Base-by-base conservation (phyloP, 257 asterid genomes). In the Eucommia ulmoides region DNA sequence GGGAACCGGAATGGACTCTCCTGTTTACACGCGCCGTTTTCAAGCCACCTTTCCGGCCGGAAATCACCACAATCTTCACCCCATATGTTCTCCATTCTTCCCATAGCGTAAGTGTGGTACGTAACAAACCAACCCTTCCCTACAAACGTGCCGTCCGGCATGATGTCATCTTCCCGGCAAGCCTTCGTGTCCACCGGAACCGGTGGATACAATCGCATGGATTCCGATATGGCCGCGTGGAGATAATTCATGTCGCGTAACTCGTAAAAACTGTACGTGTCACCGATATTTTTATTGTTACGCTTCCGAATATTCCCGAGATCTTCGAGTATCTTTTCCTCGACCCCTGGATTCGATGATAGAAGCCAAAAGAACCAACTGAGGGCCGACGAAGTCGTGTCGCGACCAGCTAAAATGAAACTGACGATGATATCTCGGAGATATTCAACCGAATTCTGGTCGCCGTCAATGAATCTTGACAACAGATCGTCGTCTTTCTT, bases 11-110 rank as follows among this genome's bases (percentile, higher is more conserved):
- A 82, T 18, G 88, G 74, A 53, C 41, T 85, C 44, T 80, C 94
- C 24, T 70, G 81, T 26, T 50, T 80, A 20, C 68, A 89, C 26
- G 68, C 51, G 25, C 96, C 96, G 22, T 76, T 67, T 20, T 89
- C 96, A 1, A 85, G 62, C 98, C 96, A 89, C 62, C 98, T 79
- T 33, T 89, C 94, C 1, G 98, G 98, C 50, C 67, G 81, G 41
- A 61, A 89, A 61, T 85, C 94, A 0, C 58, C 33, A 21, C 94
- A 89, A 57, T 85, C 93, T 49, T 69, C 18, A 15, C 98, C 98
- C 96, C 96, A 85, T 7, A 89, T 50, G 23, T 49, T 74, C 55
- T 70, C 82, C 94, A 82, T 85, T 55, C 98, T 78, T 26, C 98
- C 96, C 94, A 89, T 89, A 14, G 91, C 84, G 46, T 69, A 82